Percentiles rank a stretch among this genome's conserved stretches.
phyloP scores from a whole-genome alignment of 805 yeast genomes.

The Kluyveromyces aestuarii region DNA sequence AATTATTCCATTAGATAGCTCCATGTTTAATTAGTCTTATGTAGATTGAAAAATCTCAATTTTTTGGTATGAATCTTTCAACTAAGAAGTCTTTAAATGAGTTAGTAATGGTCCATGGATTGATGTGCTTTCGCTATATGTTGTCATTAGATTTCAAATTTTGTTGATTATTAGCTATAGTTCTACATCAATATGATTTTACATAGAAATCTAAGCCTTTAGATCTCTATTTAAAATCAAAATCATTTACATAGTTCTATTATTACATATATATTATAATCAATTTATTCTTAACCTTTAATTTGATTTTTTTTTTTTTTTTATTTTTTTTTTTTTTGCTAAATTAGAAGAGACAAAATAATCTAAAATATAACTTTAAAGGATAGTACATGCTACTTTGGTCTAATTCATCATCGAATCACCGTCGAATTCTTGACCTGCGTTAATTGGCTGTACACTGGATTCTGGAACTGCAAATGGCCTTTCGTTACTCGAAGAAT shows the following conservation, averaged over 20 bases:
- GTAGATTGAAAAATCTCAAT: neutral
- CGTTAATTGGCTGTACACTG: conserved; percentile 49
- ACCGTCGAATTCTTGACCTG: conserved; percentile 43
- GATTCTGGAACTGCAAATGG: conserved; percentile 72
- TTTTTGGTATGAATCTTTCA: too few species aligned
- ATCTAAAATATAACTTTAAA: conserved; percentile 3
- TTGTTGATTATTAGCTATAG: too few species aligned
- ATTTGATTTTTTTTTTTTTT: conserved; percentile 8
- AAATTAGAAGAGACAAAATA: neutral
- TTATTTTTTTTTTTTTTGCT: conserved; percentile 8
- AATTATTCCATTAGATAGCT: conserved; percentile 14
- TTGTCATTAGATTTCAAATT: neutral
- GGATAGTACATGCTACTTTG: neutral
- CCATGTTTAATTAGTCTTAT: neutral
- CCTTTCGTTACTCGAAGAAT: conserved; percentile 44
- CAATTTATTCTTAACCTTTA: neutral
- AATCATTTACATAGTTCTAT: neutral
- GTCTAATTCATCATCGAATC: conserved; percentile 18
- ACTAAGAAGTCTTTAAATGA: too few species aligned
- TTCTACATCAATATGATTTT: too few species aligned
- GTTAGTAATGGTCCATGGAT: too few species aligned
- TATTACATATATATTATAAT: too few species aligned
- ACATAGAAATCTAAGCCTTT: neutral
- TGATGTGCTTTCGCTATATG: neutral
- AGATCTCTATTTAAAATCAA: neutral